Evolutionary conservation across 208 protist genomes (phyloP).

Genomic region (Lotmaria passim): DNA sequence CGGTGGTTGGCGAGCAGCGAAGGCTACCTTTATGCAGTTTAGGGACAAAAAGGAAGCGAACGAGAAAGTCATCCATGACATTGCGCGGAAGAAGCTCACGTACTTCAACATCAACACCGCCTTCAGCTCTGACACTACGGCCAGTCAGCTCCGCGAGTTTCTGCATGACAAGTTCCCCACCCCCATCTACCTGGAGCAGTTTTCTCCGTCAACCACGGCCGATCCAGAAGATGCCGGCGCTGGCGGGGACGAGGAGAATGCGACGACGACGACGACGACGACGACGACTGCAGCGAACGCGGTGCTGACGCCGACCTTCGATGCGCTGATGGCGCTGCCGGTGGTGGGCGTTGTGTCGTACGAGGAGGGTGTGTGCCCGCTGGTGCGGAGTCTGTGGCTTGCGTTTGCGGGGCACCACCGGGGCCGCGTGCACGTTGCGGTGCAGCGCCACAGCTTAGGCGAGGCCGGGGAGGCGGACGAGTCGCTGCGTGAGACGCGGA

Average conservation of each 20-base stretch:
- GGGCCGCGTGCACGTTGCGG: slow-evolving; percentile 32
- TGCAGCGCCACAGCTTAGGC: slow-evolving; percentile 15
- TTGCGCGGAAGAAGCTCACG: slow-evolving; percentile 30
- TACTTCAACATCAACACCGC: slow-evolving; percentile 57
- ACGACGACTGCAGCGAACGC: not conserved
- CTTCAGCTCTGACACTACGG: slow-evolving; percentile 9
- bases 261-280: not conserved
- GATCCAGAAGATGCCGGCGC: too few relatives aligned
- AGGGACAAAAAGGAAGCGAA: slow-evolving; percentile 32
- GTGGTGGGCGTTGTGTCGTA: slow-evolving; percentile 49
- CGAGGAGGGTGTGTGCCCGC: slow-evolving; percentile 48
- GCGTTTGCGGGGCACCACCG: slow-evolving; percentile 44
- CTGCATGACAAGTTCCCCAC: slow-evolving; percentile 27
- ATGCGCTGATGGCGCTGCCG: slow-evolving; percentile 52
- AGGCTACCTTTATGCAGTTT: slow-evolving; percentile 34
- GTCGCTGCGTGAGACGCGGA: slow-evolving; percentile 20
- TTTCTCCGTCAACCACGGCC: too few relatives aligned
- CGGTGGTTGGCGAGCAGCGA: slow-evolving; percentile 4
- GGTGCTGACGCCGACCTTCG: slow-evolving; percentile 24
- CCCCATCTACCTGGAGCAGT: slow-evolving; percentile 31
- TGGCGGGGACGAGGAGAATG: too few relatives aligned
- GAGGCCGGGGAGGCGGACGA: slow-evolving; percentile 21
- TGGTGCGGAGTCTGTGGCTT: slow-evolving; percentile 56
- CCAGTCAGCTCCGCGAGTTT: slow-evolving; percentile 29
- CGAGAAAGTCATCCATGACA: not conserved